These are phyloP conservation scores for Fusarium duplospermum DNA, from an alignment of 2,329 filamentous ascomycete species.

Conservation along the genomic window DNA sequence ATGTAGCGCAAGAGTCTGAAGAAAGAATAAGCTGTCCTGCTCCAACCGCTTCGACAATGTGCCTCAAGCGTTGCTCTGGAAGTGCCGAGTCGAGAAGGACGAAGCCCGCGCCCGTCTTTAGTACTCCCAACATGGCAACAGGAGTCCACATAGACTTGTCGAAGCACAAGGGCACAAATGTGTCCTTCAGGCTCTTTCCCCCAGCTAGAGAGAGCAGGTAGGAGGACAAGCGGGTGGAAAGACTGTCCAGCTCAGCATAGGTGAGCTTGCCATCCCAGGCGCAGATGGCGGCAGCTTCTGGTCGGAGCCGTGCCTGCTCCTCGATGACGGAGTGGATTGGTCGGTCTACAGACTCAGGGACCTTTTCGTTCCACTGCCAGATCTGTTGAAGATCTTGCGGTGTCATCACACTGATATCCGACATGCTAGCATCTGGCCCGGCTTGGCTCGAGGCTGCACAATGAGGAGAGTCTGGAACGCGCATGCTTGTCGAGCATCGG, in stretches of 20 bases:
- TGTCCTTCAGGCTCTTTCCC: not conserved
- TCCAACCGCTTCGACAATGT: not conserved
- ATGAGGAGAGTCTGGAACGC: conserved; percentile 46
- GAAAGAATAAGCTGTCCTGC: not conserved
- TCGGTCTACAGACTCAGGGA: not conserved
- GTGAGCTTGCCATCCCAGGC: conserved; percentile 43
- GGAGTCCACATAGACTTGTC: conserved; percentile 28
- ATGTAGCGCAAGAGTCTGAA: not conserved
- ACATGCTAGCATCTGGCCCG: not conserved
- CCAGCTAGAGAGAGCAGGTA: not conserved
- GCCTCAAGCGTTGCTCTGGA: not conserved
- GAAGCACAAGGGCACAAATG: conserved; percentile 21
- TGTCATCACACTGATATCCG: not conserved
- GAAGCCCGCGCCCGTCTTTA: conserved; percentile 1
- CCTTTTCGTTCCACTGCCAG: conserved; percentile 27
- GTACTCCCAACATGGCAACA: conserved; percentile 4
- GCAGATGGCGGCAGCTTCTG: conserved; percentile 28
- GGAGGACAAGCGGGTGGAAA: conserved; percentile 6
- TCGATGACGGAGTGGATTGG: conserved; percentile 37
- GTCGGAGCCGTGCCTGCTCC: not conserved
- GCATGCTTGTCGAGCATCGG: conserved; percentile 29
- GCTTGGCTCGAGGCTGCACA: conserved; percentile 33
- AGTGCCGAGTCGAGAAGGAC: conserved; percentile 4
- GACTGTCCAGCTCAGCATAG: conserved; percentile 24
- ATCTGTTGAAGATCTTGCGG: not conserved